Base-by-base conservation (phyloP, 495 filamentous ascomycete species). In the Aspergillus asperescens region DNA sequence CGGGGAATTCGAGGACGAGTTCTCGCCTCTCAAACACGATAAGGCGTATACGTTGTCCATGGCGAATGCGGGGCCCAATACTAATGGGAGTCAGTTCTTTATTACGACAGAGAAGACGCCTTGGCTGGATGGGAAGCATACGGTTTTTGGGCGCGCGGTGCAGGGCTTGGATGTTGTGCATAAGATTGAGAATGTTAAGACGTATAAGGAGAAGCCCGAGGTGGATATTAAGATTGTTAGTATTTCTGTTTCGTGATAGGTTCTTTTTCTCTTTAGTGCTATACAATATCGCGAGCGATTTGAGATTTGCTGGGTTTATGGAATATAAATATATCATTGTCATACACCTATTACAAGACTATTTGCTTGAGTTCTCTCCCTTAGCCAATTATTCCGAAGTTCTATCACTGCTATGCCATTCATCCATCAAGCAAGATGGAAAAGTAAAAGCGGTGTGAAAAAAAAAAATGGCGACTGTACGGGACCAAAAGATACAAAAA, bases 151-250 rank as follows among this genome's bases (percentile, higher is more conserved):
- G 0, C 78, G 94, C 22, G 89, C 88, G 0, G 82, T 91, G 41
- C 84, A 89, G 64, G 93, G 93, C 2, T 64, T 96, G 53, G 93
- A 99, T 66, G 88, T 97, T n/a, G 83, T 97, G 55, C 89, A 97
- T 68, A 87, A 82, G 76, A 99, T 99, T 62, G 94, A 97, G 73
- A 96, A 95, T 68, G 77, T 79, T 22, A 87, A 81, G 68, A 88
- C 89, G n/a, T 83, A 85, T 59, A 96, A 96, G 75, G 94, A 99
- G 71, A 92, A 89, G 74, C 93, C 94, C 13, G 87, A 92, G 68
- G 90, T 95, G 57, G 92, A 97, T 72, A 88, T 99, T 57, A 96
- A 95, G 76, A 93, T 99, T 64, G 80, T 99, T 24, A 96, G 87
- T 66, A 93, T 99, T 46, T 70, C 51, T 23, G 61, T 76, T 19